Percentiles rank a stretch among this genome's conserved stretches.
Evolutionary conservation across 73 alveolate genomes (phyloP).

Genomic region (Paramecium biaurelia): DNA sequence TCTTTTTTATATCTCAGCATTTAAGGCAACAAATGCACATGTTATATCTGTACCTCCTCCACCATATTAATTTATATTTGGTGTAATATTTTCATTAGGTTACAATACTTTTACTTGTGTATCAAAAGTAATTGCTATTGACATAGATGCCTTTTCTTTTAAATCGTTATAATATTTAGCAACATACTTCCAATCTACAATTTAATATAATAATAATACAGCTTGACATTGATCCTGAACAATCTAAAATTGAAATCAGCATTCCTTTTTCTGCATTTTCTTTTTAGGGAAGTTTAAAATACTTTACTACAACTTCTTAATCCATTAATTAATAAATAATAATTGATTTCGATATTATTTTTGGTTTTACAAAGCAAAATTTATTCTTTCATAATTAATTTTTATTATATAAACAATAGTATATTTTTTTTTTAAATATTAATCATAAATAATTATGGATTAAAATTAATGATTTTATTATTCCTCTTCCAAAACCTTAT

Average conservation of each 20-base stretch:
- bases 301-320: neutral
- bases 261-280: neutral
- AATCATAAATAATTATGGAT: too few relatives aligned
- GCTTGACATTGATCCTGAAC: conserved; percentile 45
- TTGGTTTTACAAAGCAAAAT: neutral
- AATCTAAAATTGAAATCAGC: neutral
- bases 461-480: too few relatives aligned
- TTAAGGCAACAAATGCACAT: neutral
- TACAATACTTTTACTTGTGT: neutral
- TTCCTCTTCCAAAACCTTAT: too few relatives aligned
- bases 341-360: neutral
- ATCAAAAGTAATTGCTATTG: conserved; percentile 7
- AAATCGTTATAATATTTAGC: neutral
- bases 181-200: neutral
- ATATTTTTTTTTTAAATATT: too few relatives aligned
- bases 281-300: neutral
- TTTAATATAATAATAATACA: neutral
- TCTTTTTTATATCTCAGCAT: neutral
- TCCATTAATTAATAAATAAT: neutral
- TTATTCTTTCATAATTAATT: neutral
- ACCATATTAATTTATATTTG: neutral
- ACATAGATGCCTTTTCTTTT: neutral
- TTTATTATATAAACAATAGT: neutral
- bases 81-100: neutral
- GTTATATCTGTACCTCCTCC: conserved; percentile 45